Base-by-base conservation (phyloP, 768 basidiomycete genomes). In the Lactarius tabidus region DNA sequence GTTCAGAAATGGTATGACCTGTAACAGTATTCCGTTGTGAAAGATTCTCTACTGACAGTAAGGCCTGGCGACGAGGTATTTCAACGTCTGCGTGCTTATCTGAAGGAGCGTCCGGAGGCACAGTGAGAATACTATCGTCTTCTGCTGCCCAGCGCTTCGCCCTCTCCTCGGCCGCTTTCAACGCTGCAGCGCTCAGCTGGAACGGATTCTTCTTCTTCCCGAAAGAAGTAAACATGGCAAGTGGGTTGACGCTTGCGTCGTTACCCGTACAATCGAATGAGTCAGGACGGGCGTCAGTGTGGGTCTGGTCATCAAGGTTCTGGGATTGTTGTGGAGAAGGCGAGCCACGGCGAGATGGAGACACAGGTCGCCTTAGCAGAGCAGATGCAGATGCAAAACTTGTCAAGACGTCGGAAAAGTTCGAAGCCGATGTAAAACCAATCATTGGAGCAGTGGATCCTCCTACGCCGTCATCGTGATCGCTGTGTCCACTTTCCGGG, bases 71-170 rank as follows among this genome's bases (percentile, higher is more conserved):
- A 43, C 59, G n/a, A 28, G 53, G 41, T 54, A 51, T 48, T 26
- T 33, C 28, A 36, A 17, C 48, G 36, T 57, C 51, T 3, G 39
- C 33, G 3, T 18, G 23, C 60, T 58, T 20, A 26, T 55, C 55
- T 18, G 45, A 28, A 18, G 41, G 8, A 14, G 26, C 41, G 26
- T 41, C 59, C 54, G 31, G 45, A 41, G 7, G 45, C 1, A 20
- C 52, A 39, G 10, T 15, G 9, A 15, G 6, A 6, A 60, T 12
- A 23, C 12, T n/a, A n/a, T 39, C 28, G 9, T 70, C 69, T 43
- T 66, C 65, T 20, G 43, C 59, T 55, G 51, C 67, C 69, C 67
- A 66, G 20, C 51, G 65, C 45, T 62, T 59, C 52, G 48, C 54
- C 38, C 43, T 53, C 57, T 61, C 63, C 26, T 33, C 18, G 33